phyloP scores from a whole-genome alignment of 371 early-diverging fungal species.

The Mucor irregularis region DNA sequence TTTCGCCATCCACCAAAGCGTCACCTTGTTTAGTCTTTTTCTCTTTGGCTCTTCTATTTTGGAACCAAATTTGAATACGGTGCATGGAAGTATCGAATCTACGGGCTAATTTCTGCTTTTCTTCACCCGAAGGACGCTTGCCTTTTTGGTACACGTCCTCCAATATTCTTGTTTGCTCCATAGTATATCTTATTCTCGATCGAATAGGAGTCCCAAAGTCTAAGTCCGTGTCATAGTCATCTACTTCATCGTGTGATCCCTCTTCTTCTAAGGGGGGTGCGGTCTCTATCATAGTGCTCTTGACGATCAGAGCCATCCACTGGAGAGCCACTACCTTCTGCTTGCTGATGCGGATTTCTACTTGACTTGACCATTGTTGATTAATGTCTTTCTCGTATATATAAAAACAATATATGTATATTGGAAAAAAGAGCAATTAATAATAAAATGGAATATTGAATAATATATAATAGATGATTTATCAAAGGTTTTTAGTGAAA shows the following conservation, averaged over 20 bases:
- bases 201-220: slow-evolving; percentile 3
- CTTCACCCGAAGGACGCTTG: slow-evolving; percentile 5
- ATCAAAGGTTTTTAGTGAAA: too few species aligned
- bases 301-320: too few species aligned
- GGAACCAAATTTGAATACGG: slow-evolving; percentile 33
- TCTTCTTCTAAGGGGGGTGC: too few species aligned
- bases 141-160: background rate
- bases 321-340: too few species aligned
- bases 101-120: slow-evolving; percentile 8
- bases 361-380: too few species aligned
- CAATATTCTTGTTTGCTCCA: background rate
- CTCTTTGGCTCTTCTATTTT: slow-evolving; percentile 30
- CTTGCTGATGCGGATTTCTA: too few species aligned
- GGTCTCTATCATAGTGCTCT: too few species aligned
- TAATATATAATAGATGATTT: too few species aligned
- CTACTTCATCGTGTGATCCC: background rate
- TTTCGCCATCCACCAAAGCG: background rate
- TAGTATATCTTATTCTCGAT: background rate
- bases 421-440: too few species aligned
- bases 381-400: too few species aligned
- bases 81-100: background rate
- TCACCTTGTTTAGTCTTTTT: slow-evolving; percentile 1
- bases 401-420: too few species aligned
- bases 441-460: too few species aligned
- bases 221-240: background rate